Percentiles rank a stretch among this genome's conserved stretches.
Conservation (phyloP, 257 asterid species). For the Plantago ovata region DNA sequence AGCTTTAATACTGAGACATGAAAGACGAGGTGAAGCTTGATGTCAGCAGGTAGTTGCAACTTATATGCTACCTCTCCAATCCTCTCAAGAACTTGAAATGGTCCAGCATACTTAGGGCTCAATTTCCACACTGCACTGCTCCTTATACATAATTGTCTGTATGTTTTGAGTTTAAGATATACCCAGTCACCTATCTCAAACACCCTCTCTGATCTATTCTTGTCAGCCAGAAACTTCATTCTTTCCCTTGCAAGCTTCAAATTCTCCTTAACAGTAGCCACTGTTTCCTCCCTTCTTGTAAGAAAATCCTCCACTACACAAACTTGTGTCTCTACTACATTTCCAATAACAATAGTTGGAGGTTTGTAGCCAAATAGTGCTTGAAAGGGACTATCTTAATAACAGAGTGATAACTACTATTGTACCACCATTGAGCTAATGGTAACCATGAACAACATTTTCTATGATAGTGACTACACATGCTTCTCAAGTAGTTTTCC, state of each 20-base stretch:
- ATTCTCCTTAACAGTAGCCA: background rate
- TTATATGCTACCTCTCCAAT: conserved; percentile 11
- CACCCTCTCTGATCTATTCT: background rate
- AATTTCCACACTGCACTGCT: background rate
- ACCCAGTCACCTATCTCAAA: conserved; percentile 17
- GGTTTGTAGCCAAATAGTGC: background rate
- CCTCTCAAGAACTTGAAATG: background rate
- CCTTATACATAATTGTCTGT: background rate
- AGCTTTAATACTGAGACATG: conserved; percentile 2
- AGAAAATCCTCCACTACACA: background rate
- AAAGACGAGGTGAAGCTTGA: conserved; percentile 9
- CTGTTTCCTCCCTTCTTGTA: background rate
- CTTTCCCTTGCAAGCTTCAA: background rate
- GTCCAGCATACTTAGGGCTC: background rate
- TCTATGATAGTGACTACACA: background rate
- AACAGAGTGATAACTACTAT: background rate
- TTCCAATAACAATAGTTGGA: accelerated
- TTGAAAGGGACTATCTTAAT: conserved; percentile 11
- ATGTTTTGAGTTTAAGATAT: background rate
- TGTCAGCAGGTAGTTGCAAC: background rate
- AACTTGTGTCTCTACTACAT: no score
- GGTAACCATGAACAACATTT: background rate
- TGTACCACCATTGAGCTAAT: no score
- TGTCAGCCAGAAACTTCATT: conserved; percentile 1
- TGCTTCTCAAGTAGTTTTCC: background rate